Conservation (phyloP, 805 yeast species). For the Saturnispora silvae region DNA sequence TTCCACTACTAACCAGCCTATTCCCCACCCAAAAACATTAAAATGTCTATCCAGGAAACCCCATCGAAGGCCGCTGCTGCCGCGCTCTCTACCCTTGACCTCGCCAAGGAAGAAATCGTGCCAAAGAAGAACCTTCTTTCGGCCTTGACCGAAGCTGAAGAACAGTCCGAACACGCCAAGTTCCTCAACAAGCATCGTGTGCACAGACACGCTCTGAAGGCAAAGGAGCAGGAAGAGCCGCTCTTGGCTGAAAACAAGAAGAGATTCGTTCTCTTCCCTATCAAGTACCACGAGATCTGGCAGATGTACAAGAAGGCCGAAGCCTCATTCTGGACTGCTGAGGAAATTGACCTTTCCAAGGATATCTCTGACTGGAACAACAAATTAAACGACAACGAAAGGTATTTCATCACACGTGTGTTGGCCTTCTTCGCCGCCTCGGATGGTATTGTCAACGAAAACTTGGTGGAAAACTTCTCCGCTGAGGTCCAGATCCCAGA, state of each 20-base stretch:
- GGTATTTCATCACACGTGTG: slow-evolving; percentile 84
- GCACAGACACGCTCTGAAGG: slow-evolving; percentile 67
- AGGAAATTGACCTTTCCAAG: slow-evolving; percentile 92
- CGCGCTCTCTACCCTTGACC: slow-evolving; percentile 42
- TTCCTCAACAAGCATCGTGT: slow-evolving; percentile 54
- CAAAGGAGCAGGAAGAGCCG: slow-evolving; percentile 80
- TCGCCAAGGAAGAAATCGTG: slow-evolving; percentile 21
- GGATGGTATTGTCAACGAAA: slow-evolving; percentile 97
- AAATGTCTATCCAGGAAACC: slow-evolving; percentile 51
- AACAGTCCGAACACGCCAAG: slow-evolving; percentile 39
- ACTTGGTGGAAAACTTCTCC: slow-evolving; percentile 91
- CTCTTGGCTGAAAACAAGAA: slow-evolving; percentile 71
- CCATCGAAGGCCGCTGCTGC: slow-evolving; percentile 57
- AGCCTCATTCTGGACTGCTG: slow-evolving; percentile 99
- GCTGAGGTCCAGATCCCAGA: slow-evolving; percentile 96
- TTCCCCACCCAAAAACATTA: background rate
- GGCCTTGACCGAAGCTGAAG: slow-evolving; percentile 17
- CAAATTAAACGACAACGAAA: slow-evolving; percentile 80
- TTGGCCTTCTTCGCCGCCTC: slow-evolving; percentile 97
- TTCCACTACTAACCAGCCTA: background rate
- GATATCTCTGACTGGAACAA: slow-evolving; percentile 90
- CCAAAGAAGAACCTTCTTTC: slow-evolving; percentile 26
- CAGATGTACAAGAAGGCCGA: slow-evolving; percentile 98
- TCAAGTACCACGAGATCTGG: slow-evolving; percentile 96
- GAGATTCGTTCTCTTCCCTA: slow-evolving; percentile 91